Percentiles rank a stretch among this genome's conserved stretches.
These are phyloP conservation scores for Lactarius deliciosus DNA, from an alignment of 768 basidiomycete genomes.

Conservation along the genomic window DNA sequence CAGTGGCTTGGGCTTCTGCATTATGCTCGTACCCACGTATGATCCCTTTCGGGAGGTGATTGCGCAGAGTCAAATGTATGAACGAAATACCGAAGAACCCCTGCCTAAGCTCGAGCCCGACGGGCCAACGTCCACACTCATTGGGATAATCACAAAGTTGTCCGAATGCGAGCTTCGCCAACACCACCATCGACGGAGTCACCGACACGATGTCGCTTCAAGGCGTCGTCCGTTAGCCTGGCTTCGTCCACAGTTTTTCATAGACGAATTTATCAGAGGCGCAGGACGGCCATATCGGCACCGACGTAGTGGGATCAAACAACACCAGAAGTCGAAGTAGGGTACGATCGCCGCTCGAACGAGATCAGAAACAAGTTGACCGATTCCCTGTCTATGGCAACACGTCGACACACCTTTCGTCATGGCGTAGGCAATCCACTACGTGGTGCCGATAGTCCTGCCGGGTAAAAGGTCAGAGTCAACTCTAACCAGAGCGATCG, in stretches of 20 bases:
- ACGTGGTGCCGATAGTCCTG: conserved; percentile 85
- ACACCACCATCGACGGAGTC: conserved; percentile 81
- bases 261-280: conserved; percentile 53
- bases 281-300: conserved; percentile 22
- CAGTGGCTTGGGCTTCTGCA: no score
- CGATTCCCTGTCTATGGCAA: not conserved
- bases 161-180: conserved; percentile 84
- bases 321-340: conserved; percentile 36
- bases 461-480: conserved; percentile 82
- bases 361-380: conserved; percentile 41
- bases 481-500: conserved; percentile 85
- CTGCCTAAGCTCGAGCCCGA: not conserved
- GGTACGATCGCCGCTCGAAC: conserved; percentile 85
- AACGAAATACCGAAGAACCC: no score
- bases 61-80: no score
- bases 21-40: no score
- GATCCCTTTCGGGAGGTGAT: no score
- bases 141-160: conserved; percentile 39
- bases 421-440: conserved; percentile 94
- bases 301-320: no score
- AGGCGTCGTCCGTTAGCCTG: conserved; percentile 75
- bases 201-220: conserved; percentile 86
- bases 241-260: conserved; percentile 59
- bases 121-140: conserved; percentile 33
- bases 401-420: conserved; percentile 55